Evolutionary conservation across 2,329 filamentous ascomycete genomes (phyloP).

Genomic region (Aspergillus transmontanensis): DNA sequence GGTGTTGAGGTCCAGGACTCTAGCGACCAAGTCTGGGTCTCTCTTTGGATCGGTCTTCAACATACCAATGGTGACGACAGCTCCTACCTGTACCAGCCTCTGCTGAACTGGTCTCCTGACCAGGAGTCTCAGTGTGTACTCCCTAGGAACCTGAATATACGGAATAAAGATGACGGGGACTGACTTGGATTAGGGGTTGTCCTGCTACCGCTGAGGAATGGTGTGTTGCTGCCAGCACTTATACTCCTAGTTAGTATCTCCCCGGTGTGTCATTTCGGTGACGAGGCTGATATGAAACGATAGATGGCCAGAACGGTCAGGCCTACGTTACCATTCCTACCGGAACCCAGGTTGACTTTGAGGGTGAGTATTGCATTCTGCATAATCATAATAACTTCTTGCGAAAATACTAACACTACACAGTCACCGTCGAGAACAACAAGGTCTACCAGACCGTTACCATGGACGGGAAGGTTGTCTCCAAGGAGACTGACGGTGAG

Average conservation of each 20-base stretch:
- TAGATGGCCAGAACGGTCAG: constrained; percentile 20
- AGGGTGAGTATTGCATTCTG: constrained; percentile 5
- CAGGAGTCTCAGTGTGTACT: constrained; percentile 20
- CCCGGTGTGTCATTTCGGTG: fast-evolving
- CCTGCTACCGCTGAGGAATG: constrained; percentile 16
- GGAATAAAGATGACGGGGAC: neutral
- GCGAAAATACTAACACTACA: neutral
- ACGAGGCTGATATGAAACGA: neutral
- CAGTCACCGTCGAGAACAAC: constrained; percentile 17
- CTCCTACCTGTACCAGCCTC: constrained; percentile 20
- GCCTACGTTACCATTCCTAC: constrained; percentile 18
- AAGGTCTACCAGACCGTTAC: constrained; percentile 22
- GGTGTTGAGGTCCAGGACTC: constrained; percentile 5
- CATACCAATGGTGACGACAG: constrained; percentile 12
- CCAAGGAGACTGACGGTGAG: constrained; percentile 22
- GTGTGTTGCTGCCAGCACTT: constrained; percentile 25
- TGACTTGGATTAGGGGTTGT: constrained; percentile 14
- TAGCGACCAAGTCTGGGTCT: constrained; percentile 20
- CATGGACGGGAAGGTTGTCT: constrained; percentile 18
- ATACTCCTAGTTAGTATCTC: constrained; percentile 18
- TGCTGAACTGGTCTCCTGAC: constrained; percentile 23
- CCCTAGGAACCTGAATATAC: too few relatives aligned
- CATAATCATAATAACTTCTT: too few relatives aligned
- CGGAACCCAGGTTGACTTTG: constrained; percentile 18
- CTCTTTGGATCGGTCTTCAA: constrained; percentile 21